Evolutionary conservation across 768 basidiomycete genomes (phyloP).

Genomic region (Termitomyces sp.): DNA sequence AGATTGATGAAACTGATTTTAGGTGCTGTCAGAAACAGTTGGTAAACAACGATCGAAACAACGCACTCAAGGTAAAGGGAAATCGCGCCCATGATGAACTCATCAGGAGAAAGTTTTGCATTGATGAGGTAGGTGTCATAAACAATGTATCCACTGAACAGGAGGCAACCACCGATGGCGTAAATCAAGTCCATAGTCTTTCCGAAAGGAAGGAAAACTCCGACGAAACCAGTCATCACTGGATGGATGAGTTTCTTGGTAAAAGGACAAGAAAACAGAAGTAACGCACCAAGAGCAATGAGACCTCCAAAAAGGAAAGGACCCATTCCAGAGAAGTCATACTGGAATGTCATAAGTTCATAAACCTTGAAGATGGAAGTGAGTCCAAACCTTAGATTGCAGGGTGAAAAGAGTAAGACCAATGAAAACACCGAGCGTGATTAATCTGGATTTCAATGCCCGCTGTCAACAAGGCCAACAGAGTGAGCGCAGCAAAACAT

Average conservation of each 20-base stretch:
- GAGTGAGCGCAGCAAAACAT: constrained; percentile 20
- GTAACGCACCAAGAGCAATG: constrained; percentile 61
- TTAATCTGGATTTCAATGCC: constrained; percentile 41
- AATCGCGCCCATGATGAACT: constrained; percentile 87
- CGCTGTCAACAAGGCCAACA: constrained; percentile 4
- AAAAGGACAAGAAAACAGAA: not conserved
- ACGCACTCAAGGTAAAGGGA: constrained; percentile 92
- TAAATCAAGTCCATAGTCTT: constrained; percentile 77
- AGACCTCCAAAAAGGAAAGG: constrained; percentile 87
- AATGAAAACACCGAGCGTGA: constrained; percentile 89
- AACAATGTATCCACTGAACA: constrained; percentile 88
- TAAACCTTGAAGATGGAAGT: not conserved
- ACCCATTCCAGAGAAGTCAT: constrained; percentile 90
- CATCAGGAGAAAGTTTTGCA: constrained; percentile 84
- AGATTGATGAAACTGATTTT: constrained; percentile 73
- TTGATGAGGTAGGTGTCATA: constrained; percentile 92
- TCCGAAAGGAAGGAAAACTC: constrained; percentile 82
- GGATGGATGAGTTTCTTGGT: not conserved
- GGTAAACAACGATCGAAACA: not conserved
- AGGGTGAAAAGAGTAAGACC: constrained; percentile 93
- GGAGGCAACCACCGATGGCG: constrained; percentile 68
- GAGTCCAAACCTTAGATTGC: constrained; percentile 71
- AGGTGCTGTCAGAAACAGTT: constrained; percentile 12
- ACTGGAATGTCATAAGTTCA: constrained; percentile 36
- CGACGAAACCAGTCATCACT: constrained; percentile 81